These are phyloP conservation scores for Sarocladium oryzae DNA, from an alignment of 2,329 filamentous ascomycete genomes.

Conservation along the genomic window DNA sequence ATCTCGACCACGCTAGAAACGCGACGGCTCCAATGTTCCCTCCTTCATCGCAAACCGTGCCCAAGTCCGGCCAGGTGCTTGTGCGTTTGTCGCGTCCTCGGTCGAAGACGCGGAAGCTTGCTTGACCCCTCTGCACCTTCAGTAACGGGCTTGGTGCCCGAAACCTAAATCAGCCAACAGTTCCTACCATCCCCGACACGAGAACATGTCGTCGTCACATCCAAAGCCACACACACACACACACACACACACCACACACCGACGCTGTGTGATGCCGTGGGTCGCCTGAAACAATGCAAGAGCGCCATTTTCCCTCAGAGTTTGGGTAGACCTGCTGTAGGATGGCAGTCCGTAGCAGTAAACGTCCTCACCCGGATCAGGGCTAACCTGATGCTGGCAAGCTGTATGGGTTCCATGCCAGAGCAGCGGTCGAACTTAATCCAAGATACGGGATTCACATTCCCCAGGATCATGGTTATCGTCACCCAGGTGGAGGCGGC, in stretches of 20 bases:
- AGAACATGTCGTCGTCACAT: neutral
- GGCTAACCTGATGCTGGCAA: neutral
- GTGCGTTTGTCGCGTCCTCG: neutral
- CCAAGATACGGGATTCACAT: neutral
- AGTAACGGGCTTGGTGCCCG: slow-evolving; percentile 3
- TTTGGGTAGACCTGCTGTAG: neutral
- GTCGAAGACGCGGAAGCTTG: too few relatives aligned
- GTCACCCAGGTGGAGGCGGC: neutral
- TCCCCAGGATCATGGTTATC: neutral
- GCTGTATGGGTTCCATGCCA: neutral
- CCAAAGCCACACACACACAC: slow-evolving; percentile 7
- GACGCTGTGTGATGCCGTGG: slow-evolving; percentile 8
- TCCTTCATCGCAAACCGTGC: neutral
- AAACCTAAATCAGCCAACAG: slow-evolving; percentile 7
- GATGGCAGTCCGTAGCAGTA: neutral
- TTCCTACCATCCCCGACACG: neutral
- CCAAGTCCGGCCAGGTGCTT: neutral
- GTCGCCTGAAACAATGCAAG: slow-evolving; percentile 3
- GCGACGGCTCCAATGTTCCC: neutral
- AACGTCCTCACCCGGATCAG: neutral
- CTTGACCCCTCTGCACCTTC: neutral
- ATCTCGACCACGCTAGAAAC: slow-evolving; percentile 5
- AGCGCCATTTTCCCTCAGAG: slow-evolving; percentile 1
- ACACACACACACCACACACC: neutral
- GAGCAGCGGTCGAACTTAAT: neutral